Percentiles rank a stretch among this genome's conserved stretches.
These are phyloP conservation scores for Calonectria hawksworthii DNA, from an alignment of 2,329 filamentous ascomycete genomes.

Conservation along the genomic window DNA sequence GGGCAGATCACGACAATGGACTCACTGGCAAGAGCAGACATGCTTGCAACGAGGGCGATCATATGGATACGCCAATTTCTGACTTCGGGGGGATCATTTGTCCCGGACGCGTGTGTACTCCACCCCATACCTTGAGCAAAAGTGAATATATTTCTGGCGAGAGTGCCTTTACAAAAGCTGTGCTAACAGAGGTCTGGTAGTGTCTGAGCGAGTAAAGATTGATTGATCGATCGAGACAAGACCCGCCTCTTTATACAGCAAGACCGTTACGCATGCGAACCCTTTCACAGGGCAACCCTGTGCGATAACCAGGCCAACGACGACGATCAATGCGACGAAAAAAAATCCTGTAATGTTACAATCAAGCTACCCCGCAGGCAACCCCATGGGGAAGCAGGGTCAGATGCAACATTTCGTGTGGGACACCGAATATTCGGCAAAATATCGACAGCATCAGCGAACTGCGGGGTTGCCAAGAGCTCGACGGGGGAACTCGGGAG, in stretches of 20 bases:
- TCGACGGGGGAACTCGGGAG: background rate
- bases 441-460: slow-evolving; percentile 7
- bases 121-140: slow-evolving; percentile 34
- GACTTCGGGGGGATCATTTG: slow-evolving; percentile 50
- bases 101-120: slow-evolving; percentile 55
- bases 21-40: slow-evolving; percentile 52
- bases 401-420: slow-evolving; percentile 13
- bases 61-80: slow-evolving; percentile 52
- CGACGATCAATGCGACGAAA: background rate
- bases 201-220: background rate
- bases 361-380: slow-evolving; percentile 28
- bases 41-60: slow-evolving; percentile 50
- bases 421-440: slow-evolving; percentile 5
- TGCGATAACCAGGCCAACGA: background rate
- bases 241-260: background rate
- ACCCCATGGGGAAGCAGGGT: slow-evolving; percentile 41
- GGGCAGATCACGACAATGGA: background rate
- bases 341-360: slow-evolving; percentile 8
- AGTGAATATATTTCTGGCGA: background rate
- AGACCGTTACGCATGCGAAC: background rate
- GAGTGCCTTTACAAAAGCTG: background rate
- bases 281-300: background rate
- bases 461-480: slow-evolving; percentile 21
- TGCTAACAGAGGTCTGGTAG: background rate
- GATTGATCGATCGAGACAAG: background rate